Evolutionary conservation across 352 stramenopile genomes (phyloP).

Genomic region (Phytophthora pinifolia): DNA sequence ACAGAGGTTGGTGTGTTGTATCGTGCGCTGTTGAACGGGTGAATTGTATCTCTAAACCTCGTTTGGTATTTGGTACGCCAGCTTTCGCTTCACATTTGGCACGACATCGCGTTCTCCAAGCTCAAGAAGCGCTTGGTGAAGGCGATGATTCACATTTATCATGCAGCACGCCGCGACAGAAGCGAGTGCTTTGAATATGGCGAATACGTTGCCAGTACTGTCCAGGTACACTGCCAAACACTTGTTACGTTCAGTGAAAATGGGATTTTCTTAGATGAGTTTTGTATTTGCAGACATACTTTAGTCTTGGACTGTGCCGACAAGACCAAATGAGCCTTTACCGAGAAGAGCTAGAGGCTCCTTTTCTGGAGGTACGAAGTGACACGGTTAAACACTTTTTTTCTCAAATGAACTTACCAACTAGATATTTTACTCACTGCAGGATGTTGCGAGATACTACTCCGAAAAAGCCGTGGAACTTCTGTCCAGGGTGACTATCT

Average conservation of each 20-base stretch:
- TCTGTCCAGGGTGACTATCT: conserved; percentile 63
- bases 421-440: not conserved
- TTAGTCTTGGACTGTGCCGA: conserved; percentile 67
- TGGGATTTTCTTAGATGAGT: conserved; percentile 1
- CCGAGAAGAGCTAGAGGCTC: conserved; percentile 69
- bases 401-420: not conserved
- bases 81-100: conserved; percentile 86
- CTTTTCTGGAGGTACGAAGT: conserved; percentile 58
- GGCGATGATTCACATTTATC: conserved; percentile 70
- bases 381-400: not conserved
- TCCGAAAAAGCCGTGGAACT: conserved; percentile 62
- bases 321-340: conserved; percentile 85
- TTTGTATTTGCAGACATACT: conserved; percentile 61
- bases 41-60: not conserved
- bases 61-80: conserved; percentile 19
- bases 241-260: not conserved
- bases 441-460: conserved; percentile 77
- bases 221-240: conserved; percentile 46
- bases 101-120: conserved; percentile 73
- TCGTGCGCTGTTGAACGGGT: not conserved
- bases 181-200: conserved; percentile 74
- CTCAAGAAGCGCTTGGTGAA: conserved; percentile 70
- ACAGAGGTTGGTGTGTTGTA: conserved; percentile 51
- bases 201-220: conserved; percentile 62
- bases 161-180: conserved; percentile 43